Conservation (phyloP, 2,329 filamentous ascomycete species). For the Neonectria punicea region DNA sequence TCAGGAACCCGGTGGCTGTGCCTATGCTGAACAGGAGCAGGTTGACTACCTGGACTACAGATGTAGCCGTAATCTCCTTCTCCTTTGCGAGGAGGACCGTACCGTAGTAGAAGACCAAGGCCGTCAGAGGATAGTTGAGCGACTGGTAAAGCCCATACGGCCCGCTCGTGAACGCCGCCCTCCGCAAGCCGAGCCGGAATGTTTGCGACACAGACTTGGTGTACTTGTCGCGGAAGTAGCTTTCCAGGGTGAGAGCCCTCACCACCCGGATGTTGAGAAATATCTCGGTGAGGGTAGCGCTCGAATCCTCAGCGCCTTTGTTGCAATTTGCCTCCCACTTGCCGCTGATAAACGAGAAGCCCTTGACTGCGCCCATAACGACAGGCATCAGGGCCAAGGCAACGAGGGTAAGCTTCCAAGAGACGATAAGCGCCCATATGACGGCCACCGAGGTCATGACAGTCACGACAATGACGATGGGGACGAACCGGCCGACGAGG, state of each 20-base stretch:
- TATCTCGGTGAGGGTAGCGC: conserved; percentile 73
- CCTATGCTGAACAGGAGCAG: conserved; percentile 86
- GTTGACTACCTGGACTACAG: conserved; percentile 80
- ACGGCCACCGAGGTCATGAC: conserved; percentile 77
- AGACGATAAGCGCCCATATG: conserved; percentile 77
- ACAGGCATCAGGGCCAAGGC: conserved; percentile 75
- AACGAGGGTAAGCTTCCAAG: conserved; percentile 85
- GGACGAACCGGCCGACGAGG: conserved; percentile 80
- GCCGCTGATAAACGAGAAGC: conserved; percentile 72
- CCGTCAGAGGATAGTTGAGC: conserved; percentile 75
- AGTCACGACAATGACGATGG: conserved; percentile 72
- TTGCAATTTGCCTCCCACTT: conserved; percentile 79
- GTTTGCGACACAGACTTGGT: conserved; percentile 59
- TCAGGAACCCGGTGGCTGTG: conserved; percentile 75
- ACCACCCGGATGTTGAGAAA: conserved; percentile 85
- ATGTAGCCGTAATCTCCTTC: conserved; percentile 59
- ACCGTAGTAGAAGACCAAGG: conserved; percentile 87
- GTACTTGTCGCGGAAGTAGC: conserved; percentile 75
- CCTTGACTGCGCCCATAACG: conserved; percentile 72
- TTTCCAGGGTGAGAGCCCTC: conserved; percentile 77
- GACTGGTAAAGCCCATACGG: conserved; percentile 84
- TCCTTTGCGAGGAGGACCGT: conserved; percentile 68
- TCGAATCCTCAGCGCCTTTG: conserved; percentile 67
- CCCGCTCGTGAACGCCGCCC: conserved; percentile 74
- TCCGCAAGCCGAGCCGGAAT: conserved; percentile 70